Evolutionary conservation across 2,329 filamentous ascomycete genomes (phyloP), one percentile per base, ranked within the genome.

Genomic region (Ascochyta pisi): DNA sequence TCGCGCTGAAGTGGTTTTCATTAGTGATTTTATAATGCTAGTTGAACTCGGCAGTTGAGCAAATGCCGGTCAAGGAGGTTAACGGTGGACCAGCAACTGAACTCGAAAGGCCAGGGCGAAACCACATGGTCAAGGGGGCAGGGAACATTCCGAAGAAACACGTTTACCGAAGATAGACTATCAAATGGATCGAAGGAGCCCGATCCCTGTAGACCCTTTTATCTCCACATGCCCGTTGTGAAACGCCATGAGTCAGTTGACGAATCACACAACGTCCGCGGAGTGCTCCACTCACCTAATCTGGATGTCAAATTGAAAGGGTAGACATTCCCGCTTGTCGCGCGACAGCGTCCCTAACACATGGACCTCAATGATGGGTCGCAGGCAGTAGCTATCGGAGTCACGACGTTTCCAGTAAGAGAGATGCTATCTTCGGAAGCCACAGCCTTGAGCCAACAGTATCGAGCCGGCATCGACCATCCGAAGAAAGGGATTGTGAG

Each of bases 241-340:
- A 55, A 50, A 50, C 53, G 46, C 16, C 31, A 19, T 22, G 40
- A 56, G 26, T 56, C 53, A 50, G 26, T 40, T 10, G 19, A 42
- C 53, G 34, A 56, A 56, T 50, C 34, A 37, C 9, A 31, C 6
- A 23, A 23, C 22, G 19, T 10, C 22, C 44, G 16, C 16, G 19
- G 22, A 27, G 6, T 15, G 29, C 8, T 34, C 38, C 38, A 41
- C 38, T 31, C 22, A 41, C 38, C 46, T 2, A 13, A 34, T 6
- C 6, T 15, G 22, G 38, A 35, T 27, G 8, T 42, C 27, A 3
- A 49, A 49, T 33, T 41, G 46, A 49, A 35, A 41, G 27, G 37
- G 22, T 15, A 27, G 22, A 23, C 7, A 13, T n/a, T 26, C 24
- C n/a, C 13, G 38, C 27, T 41, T 35, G 22, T 35, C 23, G 12